A percentile compares a stretch with the other conserved stretches of the same genome.
These are phyloP conservation scores for Penicillium maclennaniae DNA, from an alignment of 495 filamentous ascomycete genomes.

Conservation along the genomic window DNA sequence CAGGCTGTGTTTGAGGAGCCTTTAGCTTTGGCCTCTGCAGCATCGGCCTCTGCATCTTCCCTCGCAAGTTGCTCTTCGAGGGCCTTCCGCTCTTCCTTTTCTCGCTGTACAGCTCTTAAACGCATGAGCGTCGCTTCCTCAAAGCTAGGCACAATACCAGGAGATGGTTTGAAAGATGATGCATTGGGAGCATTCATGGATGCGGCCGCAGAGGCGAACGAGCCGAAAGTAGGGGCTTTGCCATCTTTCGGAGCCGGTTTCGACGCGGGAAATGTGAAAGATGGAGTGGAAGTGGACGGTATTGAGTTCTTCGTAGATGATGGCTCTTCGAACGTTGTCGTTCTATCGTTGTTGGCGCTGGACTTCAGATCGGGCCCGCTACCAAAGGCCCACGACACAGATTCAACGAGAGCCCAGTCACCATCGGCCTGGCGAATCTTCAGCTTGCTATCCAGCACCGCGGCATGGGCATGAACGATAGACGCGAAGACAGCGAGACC, in stretches of 20 bases:
- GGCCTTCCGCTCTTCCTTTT: slow-evolving; percentile 48
- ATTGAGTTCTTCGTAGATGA: slow-evolving; percentile 5
- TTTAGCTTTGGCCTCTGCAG: slow-evolving; percentile 31
- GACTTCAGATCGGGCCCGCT: slow-evolving; percentile 44
- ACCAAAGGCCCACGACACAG: slow-evolving; percentile 54
- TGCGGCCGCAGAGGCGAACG: slow-evolving; percentile 40
- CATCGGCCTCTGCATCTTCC: slow-evolving; percentile 50
- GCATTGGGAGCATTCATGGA: slow-evolving; percentile 24
- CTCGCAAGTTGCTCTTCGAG: slow-evolving; percentile 52
- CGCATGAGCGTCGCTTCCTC: slow-evolving; percentile 60
- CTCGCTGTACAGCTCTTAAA: slow-evolving; percentile 54
- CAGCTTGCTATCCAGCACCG: slow-evolving; percentile 52
- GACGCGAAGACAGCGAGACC: slow-evolving; percentile 56
- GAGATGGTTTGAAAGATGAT: slow-evolving; percentile 27
- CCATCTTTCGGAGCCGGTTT: slow-evolving; percentile 29
- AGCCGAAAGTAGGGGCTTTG: slow-evolving; percentile 49
- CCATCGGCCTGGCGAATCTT: slow-evolving; percentile 30
- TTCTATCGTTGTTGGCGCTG: background rate
- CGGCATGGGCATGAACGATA: slow-evolving; percentile 57
- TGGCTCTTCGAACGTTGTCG: background rate
- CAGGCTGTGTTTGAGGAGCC: background rate
- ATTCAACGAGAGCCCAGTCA: slow-evolving; percentile 48
- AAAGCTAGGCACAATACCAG: slow-evolving; percentile 44
- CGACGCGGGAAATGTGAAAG: slow-evolving; percentile 37
- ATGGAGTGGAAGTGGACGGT: slow-evolving; percentile 24